Conservation (phyloP, 1,284 basidiomycete genomes). For the Caloboletus firmus region DNA sequence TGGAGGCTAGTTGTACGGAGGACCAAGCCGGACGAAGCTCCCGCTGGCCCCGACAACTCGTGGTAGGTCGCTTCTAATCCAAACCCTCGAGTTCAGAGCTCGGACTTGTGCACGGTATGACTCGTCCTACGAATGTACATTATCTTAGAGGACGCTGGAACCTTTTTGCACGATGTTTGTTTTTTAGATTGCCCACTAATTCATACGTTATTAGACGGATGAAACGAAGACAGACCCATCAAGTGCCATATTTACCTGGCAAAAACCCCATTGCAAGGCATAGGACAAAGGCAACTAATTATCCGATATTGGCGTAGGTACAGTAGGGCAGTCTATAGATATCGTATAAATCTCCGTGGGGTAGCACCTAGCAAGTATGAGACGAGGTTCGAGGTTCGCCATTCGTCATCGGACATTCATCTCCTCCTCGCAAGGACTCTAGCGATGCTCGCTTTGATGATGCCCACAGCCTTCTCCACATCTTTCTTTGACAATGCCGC, state of each 20-base stretch:
- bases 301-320: conserved; percentile 8
- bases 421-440: conserved; percentile 63
- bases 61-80: conserved; percentile 21
- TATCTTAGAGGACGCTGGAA: no score
- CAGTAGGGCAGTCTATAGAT: conserved; percentile 21
- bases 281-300: conserved; percentile 1
- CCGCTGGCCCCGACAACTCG: conserved; percentile 17
- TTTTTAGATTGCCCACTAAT: no score
- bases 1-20: conserved; percentile 25
- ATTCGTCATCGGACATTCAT: conserved; percentile 18
- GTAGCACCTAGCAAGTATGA: background rate
- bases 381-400: background rate
- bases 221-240: no score
- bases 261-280: background rate
- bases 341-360: conserved; percentile 19
- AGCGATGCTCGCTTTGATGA: conserved; percentile 72
- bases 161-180: no score
- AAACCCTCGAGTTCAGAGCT: background rate
- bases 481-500: conserved; percentile 86
- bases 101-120: no score
- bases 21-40: background rate
- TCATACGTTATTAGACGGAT: no score
- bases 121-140: no score
- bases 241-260: no score
- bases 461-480: conserved; percentile 81